Percentiles rank a stretch among this genome's conserved stretches.
Conservation (phyloP, 352 stramenopile genomes). For the Stephanocyclus meneghinianus region DNA sequence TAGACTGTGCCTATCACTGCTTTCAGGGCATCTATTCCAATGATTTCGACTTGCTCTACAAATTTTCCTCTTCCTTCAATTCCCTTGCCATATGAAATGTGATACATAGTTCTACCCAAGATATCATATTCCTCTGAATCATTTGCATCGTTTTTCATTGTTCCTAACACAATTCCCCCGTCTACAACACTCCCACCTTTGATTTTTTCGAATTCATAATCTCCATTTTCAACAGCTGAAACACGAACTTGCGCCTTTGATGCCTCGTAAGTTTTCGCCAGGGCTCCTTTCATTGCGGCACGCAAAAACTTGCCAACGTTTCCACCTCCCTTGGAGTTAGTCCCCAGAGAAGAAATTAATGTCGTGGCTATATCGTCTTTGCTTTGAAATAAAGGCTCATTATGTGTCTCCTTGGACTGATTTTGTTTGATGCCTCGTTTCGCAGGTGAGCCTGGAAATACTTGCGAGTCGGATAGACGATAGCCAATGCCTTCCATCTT, state of each 20-base stretch:
- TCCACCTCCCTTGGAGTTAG: slow-evolving; percentile 8
- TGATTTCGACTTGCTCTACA: slow-evolving; percentile 69
- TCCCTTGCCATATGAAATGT: slow-evolving; percentile 62
- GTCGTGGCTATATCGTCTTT: slow-evolving; percentile 52
- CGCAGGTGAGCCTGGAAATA: slow-evolving; percentile 13
- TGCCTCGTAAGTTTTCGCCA: slow-evolving; percentile 71
- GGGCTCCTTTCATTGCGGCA: slow-evolving; percentile 70
- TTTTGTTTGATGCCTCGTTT: slow-evolving; percentile 3
- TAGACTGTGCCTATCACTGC: slow-evolving; percentile 65
- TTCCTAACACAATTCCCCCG: slow-evolving; percentile 34
- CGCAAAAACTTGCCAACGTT: slow-evolving; percentile 66
- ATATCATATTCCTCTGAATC: slow-evolving; percentile 4
- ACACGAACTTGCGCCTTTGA: slow-evolving; percentile 62
- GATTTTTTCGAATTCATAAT: slow-evolving; percentile 28
- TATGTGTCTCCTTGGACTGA: background rate
- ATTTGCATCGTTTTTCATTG: slow-evolving; percentile 12
- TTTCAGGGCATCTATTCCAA: slow-evolving; percentile 61
- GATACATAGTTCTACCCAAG: slow-evolving; percentile 27
- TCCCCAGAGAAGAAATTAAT: slow-evolving; percentile 42
- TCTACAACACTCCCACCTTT: slow-evolving; percentile 30
- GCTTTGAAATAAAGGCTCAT: slow-evolving; percentile 24
- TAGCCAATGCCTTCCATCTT: slow-evolving; percentile 58
- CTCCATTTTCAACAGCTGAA: slow-evolving; percentile 55
- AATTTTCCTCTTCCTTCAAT: slow-evolving; percentile 67
- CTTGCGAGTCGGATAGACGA: slow-evolving; percentile 44